Percentiles rank a stretch among this genome's conserved stretches.
These are phyloP conservation scores for Artemisia argyi DNA, from an alignment of 129 eudicot genomes.

Conservation along the genomic window DNA sequence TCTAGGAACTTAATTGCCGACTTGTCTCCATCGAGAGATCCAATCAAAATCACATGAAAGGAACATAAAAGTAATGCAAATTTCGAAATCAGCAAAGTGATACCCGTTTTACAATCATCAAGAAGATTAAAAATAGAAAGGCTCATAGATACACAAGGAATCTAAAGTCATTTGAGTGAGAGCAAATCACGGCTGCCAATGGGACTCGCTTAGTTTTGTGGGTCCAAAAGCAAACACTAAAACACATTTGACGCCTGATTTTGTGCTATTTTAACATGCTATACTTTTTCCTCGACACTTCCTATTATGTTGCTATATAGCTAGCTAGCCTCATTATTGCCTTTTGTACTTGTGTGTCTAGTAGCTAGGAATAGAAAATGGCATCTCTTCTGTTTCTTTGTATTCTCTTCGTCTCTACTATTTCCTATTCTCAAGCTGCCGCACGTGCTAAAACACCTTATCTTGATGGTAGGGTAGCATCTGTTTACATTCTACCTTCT, in stretches of 20 bases:
- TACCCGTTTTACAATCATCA: conserved; percentile 24
- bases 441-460: background rate
- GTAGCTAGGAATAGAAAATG: conserved; percentile 15
- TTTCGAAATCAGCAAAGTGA: background rate
- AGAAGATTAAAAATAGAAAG: conserved; percentile 18
- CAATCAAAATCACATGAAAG: conserved; percentile 9
- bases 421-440: conserved; percentile 15
- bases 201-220: background rate
- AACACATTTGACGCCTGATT: background rate
- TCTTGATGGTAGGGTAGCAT: conserved; percentile 14
- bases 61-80: conserved; percentile 26
- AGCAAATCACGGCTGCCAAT: conserved; percentile 39
- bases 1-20: background rate
- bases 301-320: conserved; percentile 22
- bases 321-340: background rate
- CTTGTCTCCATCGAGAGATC: background rate
- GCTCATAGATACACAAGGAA: conserved; percentile 8
- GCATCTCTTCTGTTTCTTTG: conserved; percentile 13
- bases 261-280: conserved; percentile 33
- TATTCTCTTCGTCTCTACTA: background rate
- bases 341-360: background rate
- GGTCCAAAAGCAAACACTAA: too few relatives aligned
- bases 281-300: conserved; percentile 21
- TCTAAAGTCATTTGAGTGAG: conserved; percentile 20
- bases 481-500: too few relatives aligned